Base-by-base conservation (phyloP, 1,139 yeast species). In the Taphrina wiesneri region DNA sequence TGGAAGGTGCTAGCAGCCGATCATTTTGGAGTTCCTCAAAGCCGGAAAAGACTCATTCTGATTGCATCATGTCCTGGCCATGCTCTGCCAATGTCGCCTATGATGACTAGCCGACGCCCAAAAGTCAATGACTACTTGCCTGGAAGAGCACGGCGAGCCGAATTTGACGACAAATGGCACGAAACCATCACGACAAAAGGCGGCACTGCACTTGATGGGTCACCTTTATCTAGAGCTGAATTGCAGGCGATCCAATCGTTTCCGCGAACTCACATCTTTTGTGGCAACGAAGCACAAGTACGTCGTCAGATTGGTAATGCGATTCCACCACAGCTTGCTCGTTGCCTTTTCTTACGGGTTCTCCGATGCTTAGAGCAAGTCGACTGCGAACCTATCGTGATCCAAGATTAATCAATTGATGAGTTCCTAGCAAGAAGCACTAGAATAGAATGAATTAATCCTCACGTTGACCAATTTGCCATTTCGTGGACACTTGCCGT, bases 381-480 rank as follows among this genome's bases (percentile, higher is more conserved):
- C 9, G 49, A 45, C n/a, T 5, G 28, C 15, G 47, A 32, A 32
- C 13, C 39, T 32, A 9, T 32, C 39, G 28, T 19, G 26, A 39
- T 2, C 13, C 15, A n/a, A 39, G 13, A 1, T 11, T 39, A 19
- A 39, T 4, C 17, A 19, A 39, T 6, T 39, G 43, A 39, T n/a
- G 19, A 39, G 1, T 19, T 15, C 43, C 34, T 30, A 30, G 34
- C 34, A 6, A 30, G 34, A n/a, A n/a, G n/a, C n/a, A n/a, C n/a
- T n/a, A n/a, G n/a, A n/a, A n/a, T n/a, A 30, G 34, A 39, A 39
- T 5, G 45, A 26, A 30, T 34, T 17, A 52, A 19, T 52, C 56
- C 21, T 52, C 45, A 13, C 56, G 56, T 21, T 52, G 45, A 34
- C 45, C 41, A 4, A 28, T 34, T 13, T 25, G 41, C 56, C 56